Percentiles rank a stretch among this genome's conserved stretches.
phyloP scores from a whole-genome alignment of 2,329 filamentous ascomycete genomes.

The Diaporthe amygdali region DNA sequence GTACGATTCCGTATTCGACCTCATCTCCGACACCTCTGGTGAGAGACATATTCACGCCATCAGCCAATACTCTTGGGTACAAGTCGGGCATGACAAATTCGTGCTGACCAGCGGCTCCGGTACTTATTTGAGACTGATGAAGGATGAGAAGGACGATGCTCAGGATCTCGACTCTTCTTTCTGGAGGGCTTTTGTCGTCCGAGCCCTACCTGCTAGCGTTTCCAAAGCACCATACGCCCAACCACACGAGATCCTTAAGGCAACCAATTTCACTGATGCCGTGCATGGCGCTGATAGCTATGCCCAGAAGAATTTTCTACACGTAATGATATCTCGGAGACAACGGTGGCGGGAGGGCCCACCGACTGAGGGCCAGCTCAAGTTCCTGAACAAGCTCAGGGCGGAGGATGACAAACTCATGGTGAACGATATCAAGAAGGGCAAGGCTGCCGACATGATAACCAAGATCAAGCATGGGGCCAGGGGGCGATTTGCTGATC shows the following conservation, averaged over 20 bases:
- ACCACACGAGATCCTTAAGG: slow-evolving; percentile 71
- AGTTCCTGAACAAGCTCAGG: slow-evolving; percentile 72
- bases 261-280: slow-evolving; percentile 72
- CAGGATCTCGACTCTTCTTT: slow-evolving; percentile 33
- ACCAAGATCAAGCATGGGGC: slow-evolving; percentile 89
- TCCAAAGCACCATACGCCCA: slow-evolving; percentile 68
- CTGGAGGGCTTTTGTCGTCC: slow-evolving; percentile 54
- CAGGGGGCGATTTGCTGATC: slow-evolving; percentile 62
- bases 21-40: slow-evolving; percentile 80
- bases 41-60: slow-evolving; percentile 80
- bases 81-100: slow-evolving; percentile 72
- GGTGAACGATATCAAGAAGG: slow-evolving; percentile 70
- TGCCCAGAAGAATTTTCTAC: slow-evolving; percentile 69
- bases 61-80: slow-evolving; percentile 83
- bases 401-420: slow-evolving; percentile 59
- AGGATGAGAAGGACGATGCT: slow-evolving; percentile 42
- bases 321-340: slow-evolving; percentile 67
- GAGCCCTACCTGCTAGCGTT: slow-evolving; percentile 47
- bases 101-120: slow-evolving; percentile 71
- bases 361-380: slow-evolving; percentile 70
- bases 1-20: slow-evolving; percentile 89
- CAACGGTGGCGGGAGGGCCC: slow-evolving; percentile 73
- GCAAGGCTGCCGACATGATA: slow-evolving; percentile 87
- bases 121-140: slow-evolving; percentile 63
- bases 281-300: slow-evolving; percentile 87